Evolutionary conservation across 2,329 filamentous ascomycete species (phyloP), one percentile per base, ranked within the genome.

Genomic region (Neocatenulostroma microsporum): DNA sequence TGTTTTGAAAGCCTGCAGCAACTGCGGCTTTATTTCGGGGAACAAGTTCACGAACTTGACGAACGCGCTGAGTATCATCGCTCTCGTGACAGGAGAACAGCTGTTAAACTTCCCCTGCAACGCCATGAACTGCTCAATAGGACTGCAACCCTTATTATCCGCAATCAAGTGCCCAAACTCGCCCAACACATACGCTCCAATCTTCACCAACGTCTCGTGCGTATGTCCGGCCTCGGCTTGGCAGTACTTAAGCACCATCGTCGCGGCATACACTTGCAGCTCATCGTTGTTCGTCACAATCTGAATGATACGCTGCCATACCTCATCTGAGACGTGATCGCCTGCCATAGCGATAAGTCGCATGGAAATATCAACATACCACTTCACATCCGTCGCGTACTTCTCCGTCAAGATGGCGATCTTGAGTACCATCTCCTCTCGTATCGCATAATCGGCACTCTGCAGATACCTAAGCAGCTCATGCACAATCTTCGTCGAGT

Each of bases 261-360:
- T 85, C 4, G 91, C 87, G 1, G 91, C 91, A 58, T 98, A 98
- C 0, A 94, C 82, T 62, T 98, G 91, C 9, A 98, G 73, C 61
- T 96, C 89, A 62, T 98, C 91, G 61, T 98, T 98, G 69, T 98
- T 98, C 37, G 91, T 96, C 41, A 96, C 88, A 51, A 98, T 96
- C 61, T 98, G 91, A 45, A 94, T 95, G 38, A 98, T 89, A 51
- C 91, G 80, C 61, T 98, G 91, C 91, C 91, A 98, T 13, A 98
- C 91, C 64, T 98, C 91, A 46, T 98, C 93, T 62, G 89, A 96
- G 50, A 98, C 89, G 60, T 98, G 91, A 55, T 98, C 91, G 49
- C 91, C 91, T 3, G 93, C 91, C 78, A 96, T 88, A 40, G 89
- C 87, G 41, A 98, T 88, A 34, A 98, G 75, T 39, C 89, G 80